Conservation (phyloP, 2,329 filamentous ascomycete genomes). For the Eutypella sp. region DNA sequence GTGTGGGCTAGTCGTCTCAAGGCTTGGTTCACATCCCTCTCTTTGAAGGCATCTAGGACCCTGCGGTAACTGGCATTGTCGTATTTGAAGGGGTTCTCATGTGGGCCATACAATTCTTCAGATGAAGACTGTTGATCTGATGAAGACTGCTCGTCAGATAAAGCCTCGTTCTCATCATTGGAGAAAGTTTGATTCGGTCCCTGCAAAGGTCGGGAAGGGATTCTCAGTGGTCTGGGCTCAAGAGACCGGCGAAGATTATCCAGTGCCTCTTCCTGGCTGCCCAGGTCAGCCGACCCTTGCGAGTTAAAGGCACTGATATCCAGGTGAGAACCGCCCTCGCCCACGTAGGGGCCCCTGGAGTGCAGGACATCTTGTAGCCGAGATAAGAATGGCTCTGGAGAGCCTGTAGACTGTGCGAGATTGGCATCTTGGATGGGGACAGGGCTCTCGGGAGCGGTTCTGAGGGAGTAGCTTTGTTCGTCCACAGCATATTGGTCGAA, state of each 20-base stretch:
- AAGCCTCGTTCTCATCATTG: constrained; percentile 21
- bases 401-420: neutral
- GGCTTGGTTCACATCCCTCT: constrained; percentile 38
- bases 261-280: constrained; percentile 15
- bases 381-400: constrained; percentile 2
- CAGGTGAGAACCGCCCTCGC: constrained; percentile 4
- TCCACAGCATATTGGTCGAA: constrained; percentile 24
- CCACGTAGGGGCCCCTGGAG: neutral
- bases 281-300: constrained; percentile 17
- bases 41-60: constrained; percentile 33
- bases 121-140: constrained; percentile 28
- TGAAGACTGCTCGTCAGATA: constrained; percentile 23
- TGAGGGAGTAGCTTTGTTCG: neutral
- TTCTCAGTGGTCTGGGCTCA: constrained; percentile 14
- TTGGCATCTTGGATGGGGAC: neutral
- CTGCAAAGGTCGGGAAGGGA: constrained; percentile 2
- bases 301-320: constrained; percentile 18
- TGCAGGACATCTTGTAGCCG: constrained; percentile 1
- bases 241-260: constrained; percentile 9
- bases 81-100: constrained; percentile 43
- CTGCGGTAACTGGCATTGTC: constrained; percentile 34
- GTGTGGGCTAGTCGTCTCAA: constrained; percentile 27
- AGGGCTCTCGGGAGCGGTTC: no score
- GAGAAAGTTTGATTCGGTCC: constrained; percentile 7
- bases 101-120: no score